Evolutionary conservation across 2,329 filamentous ascomycete species (phyloP), one percentile per base, ranked within the genome.

Genomic region (Trichophyton simii): DNA sequence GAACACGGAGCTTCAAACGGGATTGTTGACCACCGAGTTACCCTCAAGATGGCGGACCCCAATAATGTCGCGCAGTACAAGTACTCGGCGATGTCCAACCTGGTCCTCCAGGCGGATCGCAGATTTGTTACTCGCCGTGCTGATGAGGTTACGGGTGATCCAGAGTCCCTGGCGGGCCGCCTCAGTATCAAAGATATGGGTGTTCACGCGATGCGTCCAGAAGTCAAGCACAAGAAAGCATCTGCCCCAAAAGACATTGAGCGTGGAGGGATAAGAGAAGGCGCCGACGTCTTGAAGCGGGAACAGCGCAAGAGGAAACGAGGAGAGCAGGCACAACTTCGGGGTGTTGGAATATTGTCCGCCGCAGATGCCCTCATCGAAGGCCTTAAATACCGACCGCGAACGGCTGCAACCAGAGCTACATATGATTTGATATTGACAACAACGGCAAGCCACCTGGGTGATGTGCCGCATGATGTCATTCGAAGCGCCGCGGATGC

Each of bases 31-130:
- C 28, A 15, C 36, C 55, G 8, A 58, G 42, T 5, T 31, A 20
- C 15, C 41, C 36, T 60, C 72, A 79, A 74, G 60, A 91, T 92
- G 89, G 82, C 87, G 75, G 88, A 81, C 70, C 77, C 79, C 66
- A 80, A 82, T 70, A 79, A 94, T 87, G 88, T 95, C 71, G 91
- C 90, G 76, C 91, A 96, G 78, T 96, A 95, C 83, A 96, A 96
- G 78, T 96, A 96, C 84, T 91, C 91, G 85, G 91, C 89, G 76
- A 97, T 99, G 94, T 99, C 94, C 79, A 99, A 99, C 85, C 87
- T 99, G 90, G 94, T 99, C 73, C 89, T 99, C 84, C 94, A 99
- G 88, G 91, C 91, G 79, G 94, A 99, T 80, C 87, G 91, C 78
- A 87, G 94, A 70, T 97, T 99, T 74, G 87, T 95, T 69, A 90